Base-by-base conservation (phyloP, 176 grass and related monocot genomes). In the Lolium multiflorum region DNA sequence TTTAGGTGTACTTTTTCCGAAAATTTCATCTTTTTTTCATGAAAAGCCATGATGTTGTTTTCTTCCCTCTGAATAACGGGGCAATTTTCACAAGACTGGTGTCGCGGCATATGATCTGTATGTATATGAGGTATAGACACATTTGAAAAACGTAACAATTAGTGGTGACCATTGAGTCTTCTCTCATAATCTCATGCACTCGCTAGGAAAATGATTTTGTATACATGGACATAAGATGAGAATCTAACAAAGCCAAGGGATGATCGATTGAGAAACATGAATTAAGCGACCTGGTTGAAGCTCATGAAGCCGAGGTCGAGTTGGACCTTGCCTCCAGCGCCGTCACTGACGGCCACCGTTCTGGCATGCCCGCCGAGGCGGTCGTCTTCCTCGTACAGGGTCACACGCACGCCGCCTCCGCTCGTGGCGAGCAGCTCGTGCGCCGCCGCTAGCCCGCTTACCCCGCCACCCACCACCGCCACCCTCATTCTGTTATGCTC, bases 271-370 rank as follows among this genome's bases (percentile, higher is more conserved):
- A 35, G 65, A 69, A 69, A 41, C 67, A 6, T 9, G 37, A 20
- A 35, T 35, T 35, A 35, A 11, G 67, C 67, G 18, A 71, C 68
- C 69, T 47, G 20, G 20, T 72, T 72, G 69, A 72, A 72, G 41
- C 43, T 21, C 69, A 72, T 72, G 41, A 72, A 72, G 69, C 67
- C 69, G 69, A 72, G 69, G 69, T 72, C 69, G 69, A 72, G 69
- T 9, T 72, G 43, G 69, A 47, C 65, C 28, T 35, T 17, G 65
- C 65, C 31, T 15, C 28, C 55, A 17, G 55, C 69, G 41, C 69
- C 69, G 41, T 72, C 69, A 0, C n/a, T 11, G 69, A 24, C 69
- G 20, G 69, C 69, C 69, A 72, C 69, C 69, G 41, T 72, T 12
- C 39, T 47, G 39, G 69, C 69, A 6, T 72, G 10, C 4, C 69